These are phyloP conservation scores for Cynara cardunculus DNA, from an alignment of 129 eudicot species.

Conservation along the genomic window DNA sequence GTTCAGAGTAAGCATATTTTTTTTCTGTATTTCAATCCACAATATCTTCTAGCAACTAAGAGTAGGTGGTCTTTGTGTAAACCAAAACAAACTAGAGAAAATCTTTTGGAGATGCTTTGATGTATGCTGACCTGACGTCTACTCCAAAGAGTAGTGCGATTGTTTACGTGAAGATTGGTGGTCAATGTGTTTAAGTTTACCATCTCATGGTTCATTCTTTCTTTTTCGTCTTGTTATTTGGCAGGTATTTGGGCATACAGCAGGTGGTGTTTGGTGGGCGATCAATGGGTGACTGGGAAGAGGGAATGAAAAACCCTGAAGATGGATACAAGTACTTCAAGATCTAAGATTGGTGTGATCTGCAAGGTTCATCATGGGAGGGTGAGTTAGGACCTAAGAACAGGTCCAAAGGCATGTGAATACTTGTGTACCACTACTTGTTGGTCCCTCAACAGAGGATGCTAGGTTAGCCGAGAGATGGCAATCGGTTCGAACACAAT, in stretches of 20 bases:
- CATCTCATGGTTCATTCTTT: background rate
- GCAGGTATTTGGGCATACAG: slow-evolving; percentile 83
- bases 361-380: background rate
- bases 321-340: slow-evolving; percentile 74
- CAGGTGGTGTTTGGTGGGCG: slow-evolving; percentile 89
- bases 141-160: background rate
- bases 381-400: background rate
- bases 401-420: slow-evolving; percentile 7
- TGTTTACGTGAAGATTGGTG: background rate
- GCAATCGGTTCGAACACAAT: slow-evolving; percentile 1
- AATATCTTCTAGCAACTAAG: background rate
- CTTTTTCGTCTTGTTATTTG: background rate
- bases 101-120: background rate
- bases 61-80: background rate
- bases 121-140: background rate
- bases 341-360: slow-evolving; percentile 39
- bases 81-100: too few relatives aligned
- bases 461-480: slow-evolving; percentile 11
- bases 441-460: background rate
- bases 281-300: slow-evolving; percentile 88
- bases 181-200: background rate
- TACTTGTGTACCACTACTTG: slow-evolving; percentile 5
- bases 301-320: slow-evolving; percentile 78
- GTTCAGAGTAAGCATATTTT: slow-evolving; percentile 76
- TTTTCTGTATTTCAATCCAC: background rate